phyloP scores from a whole-genome alignment of 148 eudicot species.

The Tetragonia tetragonoides region DNA sequence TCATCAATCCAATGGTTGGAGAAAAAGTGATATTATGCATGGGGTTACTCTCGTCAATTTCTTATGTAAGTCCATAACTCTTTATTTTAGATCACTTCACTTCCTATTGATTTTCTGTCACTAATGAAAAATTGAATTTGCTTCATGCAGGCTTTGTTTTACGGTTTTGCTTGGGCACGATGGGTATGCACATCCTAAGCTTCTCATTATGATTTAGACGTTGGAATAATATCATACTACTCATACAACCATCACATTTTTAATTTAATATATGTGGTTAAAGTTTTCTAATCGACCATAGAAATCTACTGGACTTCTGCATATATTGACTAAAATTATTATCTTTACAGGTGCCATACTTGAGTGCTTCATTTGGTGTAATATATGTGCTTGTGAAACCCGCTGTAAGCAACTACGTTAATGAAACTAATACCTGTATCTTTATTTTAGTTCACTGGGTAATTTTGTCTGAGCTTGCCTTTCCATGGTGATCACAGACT shows the following conservation, averaged over 20 bases:
- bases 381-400: conserved; percentile 79
- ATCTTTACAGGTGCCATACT: conserved; percentile 72
- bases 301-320: not conserved
- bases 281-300: too few species aligned
- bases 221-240: not conserved
- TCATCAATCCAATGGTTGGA: conserved; percentile 77
- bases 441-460: not conserved
- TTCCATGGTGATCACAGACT: conserved; percentile 44
- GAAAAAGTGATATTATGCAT: conserved; percentile 66
- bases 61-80: conserved; percentile 57
- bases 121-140: not conserved
- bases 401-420: conserved; percentile 47
- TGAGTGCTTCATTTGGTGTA: conserved; percentile 90
- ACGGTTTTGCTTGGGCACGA: conserved; percentile 92
- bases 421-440: not conserved
- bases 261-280: too few species aligned
- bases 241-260: not conserved
- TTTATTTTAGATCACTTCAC: not conserved
- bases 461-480: not conserved
- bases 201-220: not conserved
- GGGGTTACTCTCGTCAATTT: conserved; percentile 65
- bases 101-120: not conserved
- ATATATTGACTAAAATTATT: not conserved
- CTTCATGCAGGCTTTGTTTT: conserved; percentile 66
- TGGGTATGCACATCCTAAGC: conserved; percentile 56